These are phyloP conservation scores for Silene noctiflora DNA, from an alignment of 179 eudicot genomes.

Conservation along the genomic window DNA sequence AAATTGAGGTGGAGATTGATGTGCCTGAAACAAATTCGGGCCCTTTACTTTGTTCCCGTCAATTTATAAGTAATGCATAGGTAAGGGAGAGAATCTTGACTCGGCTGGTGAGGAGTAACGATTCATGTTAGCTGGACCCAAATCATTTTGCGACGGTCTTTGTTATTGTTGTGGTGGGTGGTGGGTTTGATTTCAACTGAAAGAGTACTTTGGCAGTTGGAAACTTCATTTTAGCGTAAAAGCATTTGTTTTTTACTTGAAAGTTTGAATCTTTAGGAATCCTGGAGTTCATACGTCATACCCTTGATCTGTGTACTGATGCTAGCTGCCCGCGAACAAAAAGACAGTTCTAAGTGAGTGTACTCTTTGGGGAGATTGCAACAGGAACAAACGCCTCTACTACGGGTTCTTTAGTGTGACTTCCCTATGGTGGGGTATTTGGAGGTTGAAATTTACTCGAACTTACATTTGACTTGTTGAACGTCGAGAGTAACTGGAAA, in stretches of 20 bases:
- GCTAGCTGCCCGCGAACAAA: background rate
- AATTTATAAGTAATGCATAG: no score
- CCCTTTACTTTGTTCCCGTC: no score
- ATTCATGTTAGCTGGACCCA: background rate
- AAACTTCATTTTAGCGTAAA: background rate
- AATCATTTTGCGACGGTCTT: background rate
- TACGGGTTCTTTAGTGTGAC: background rate
- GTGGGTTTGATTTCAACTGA: background rate
- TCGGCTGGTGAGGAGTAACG: background rate
- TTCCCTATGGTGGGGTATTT: background rate
- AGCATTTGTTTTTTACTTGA: background rate
- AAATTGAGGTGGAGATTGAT: no score
- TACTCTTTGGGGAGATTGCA: background rate
- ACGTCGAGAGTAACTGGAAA: background rate
- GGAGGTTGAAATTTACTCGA: background rate
- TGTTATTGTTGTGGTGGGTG: background rate
- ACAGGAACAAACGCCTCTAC: background rate
- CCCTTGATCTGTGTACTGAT: constrained; percentile 2
- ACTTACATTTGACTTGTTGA: background rate
- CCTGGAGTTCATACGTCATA: background rate
- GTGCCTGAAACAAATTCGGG: no score
- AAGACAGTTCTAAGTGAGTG: background rate
- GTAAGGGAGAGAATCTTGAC: no score
- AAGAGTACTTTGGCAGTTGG: background rate
- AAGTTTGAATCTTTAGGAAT: constrained; percentile 8